phyloP scores from a whole-genome alignment of 495 filamentous ascomycete genomes.

The Halenospora varia region DNA sequence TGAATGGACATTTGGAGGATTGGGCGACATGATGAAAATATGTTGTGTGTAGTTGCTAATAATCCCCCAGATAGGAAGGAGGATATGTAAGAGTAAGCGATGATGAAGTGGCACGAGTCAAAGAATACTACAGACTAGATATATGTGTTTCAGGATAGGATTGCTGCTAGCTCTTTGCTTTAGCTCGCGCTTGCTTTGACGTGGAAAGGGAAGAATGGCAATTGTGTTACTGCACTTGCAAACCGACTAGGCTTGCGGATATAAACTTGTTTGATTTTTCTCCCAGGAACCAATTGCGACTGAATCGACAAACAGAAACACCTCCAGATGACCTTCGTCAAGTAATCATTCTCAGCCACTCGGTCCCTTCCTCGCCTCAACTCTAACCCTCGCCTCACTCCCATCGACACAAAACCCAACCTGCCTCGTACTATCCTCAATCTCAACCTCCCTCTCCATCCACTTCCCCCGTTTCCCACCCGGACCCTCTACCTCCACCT shows the following conservation, averaged over 20 bases:
- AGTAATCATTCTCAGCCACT: neutral
- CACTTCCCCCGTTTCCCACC: constrained; percentile 39
- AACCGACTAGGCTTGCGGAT: neutral
- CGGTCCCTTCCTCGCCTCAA: constrained; percentile 42
- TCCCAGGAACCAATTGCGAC: neutral
- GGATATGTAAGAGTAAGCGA: too few species aligned
- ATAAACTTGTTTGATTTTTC: neutral
- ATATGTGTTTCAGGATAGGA: too few species aligned
- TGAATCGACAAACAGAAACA: neutral
- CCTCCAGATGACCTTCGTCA: neutral
- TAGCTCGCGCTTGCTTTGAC: too few species aligned
- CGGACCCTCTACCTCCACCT: constrained; percentile 7
- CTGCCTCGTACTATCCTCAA: constrained; percentile 75
- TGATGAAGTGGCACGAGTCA: too few species aligned
- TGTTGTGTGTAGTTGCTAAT: too few species aligned
- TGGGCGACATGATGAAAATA: neutral
- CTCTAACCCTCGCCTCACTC: constrained; percentile 59
- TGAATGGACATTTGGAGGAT: neutral
- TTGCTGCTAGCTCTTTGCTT: too few species aligned
- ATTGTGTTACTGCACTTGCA: neutral
- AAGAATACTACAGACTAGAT: too few species aligned
- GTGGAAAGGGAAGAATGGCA: neutral
- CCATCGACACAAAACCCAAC: constrained; percentile 81
- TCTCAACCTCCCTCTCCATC: constrained; percentile 71
- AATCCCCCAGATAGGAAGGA: too few species aligned